phyloP scores from a whole-genome alignment of 1,139 yeast genomes.

The Kluyveromyces sp. region DNA sequence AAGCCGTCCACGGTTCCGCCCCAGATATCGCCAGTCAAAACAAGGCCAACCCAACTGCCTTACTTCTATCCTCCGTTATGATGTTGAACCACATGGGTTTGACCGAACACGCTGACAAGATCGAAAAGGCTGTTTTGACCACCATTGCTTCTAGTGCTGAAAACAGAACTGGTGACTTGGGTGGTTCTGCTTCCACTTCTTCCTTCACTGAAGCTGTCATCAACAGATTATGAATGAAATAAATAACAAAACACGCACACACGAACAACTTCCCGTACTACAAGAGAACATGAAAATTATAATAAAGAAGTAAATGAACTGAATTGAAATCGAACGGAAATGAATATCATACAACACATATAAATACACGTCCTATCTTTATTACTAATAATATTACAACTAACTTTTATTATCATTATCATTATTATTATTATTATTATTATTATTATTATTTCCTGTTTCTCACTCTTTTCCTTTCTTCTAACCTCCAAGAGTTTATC shows the following conservation, averaged over 20 bases:
- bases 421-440: too few species aligned
- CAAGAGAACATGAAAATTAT: background rate
- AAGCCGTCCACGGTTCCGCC: slow-evolving; percentile 99
- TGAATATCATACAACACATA: too few species aligned
- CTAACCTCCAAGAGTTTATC: too few species aligned
- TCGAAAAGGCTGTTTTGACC: slow-evolving; percentile 81
- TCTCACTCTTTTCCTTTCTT: too few species aligned
- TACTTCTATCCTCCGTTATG: slow-evolving; percentile 92
- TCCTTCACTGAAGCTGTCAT: slow-evolving; percentile 83
- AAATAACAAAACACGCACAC: background rate
- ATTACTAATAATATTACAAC: too few species aligned
- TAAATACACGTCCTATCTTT: too few species aligned
- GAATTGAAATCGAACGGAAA: too few species aligned
- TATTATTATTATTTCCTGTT: too few species aligned
- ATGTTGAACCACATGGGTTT: slow-evolving; percentile 98
- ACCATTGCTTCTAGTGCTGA: slow-evolving; percentile 94
- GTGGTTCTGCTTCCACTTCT: slow-evolving; percentile 82
- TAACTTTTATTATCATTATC: too few species aligned
- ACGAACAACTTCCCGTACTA: background rate
- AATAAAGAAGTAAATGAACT: background rate
- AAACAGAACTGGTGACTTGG: slow-evolving; percentile 91
- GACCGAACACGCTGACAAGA: slow-evolving; percentile 67
- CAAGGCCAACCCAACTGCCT: slow-evolving; percentile 97
- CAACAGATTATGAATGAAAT: slow-evolving; percentile 39
- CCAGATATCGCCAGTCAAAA: slow-evolving; percentile 98